These are phyloP conservation scores for Neonectria faginata DNA, from an alignment of 2,329 filamentous ascomycete genomes.

Conservation along the genomic window DNA sequence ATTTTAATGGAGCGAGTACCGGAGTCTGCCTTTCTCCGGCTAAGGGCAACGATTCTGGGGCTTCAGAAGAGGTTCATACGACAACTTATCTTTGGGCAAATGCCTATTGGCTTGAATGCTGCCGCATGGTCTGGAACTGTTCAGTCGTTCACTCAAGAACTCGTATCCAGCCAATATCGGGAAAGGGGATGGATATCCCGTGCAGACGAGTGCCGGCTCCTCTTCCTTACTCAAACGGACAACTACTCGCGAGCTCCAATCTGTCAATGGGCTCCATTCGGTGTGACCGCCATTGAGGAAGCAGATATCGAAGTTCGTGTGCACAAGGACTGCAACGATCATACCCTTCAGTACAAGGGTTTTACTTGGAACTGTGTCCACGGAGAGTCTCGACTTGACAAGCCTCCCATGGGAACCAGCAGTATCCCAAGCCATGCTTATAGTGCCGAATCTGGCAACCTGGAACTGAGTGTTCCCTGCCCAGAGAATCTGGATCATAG, in stretches of 20 bases:
- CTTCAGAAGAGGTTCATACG: background rate
- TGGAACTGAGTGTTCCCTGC: background rate
- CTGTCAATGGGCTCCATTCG: slow-evolving; percentile 13
- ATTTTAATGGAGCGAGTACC: slow-evolving; percentile 10
- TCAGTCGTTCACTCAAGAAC: slow-evolving; percentile 8
- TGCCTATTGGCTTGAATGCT: background rate
- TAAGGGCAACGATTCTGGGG: background rate
- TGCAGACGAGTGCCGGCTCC: slow-evolving; percentile 11
- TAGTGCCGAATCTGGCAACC: background rate
- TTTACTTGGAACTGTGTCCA: background rate
- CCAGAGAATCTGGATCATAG: background rate
- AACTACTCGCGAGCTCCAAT: background rate
- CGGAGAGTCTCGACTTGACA: background rate
- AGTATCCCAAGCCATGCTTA: background rate
- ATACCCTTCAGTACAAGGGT: slow-evolving; percentile 11
- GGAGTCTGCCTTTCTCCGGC: background rate
- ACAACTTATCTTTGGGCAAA: background rate
- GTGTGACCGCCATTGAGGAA: slow-evolving; percentile 1
- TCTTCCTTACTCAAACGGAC: background rate
- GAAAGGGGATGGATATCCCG: background rate
- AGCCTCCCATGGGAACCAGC: background rate
- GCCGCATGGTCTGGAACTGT: slow-evolving; percentile 6
- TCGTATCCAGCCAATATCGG: background rate
- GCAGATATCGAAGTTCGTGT: background rate
- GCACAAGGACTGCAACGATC: background rate